Evolutionary conservation across 2,329 filamentous ascomycete genomes (phyloP).

Genomic region (Ophiosphaerella korrae): DNA sequence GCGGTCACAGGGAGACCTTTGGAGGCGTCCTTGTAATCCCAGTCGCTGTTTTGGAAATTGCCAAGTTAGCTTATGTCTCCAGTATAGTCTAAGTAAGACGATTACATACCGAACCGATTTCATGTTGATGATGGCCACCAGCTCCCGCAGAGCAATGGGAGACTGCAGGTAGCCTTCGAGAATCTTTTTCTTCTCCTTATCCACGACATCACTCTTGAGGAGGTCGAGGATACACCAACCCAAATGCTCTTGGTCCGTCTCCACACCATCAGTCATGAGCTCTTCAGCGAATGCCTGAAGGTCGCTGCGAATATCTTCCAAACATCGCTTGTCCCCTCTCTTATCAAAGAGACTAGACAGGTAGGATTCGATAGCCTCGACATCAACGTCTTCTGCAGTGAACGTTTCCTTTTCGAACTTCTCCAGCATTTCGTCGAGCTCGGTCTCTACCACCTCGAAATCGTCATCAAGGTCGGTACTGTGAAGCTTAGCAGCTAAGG

Average conservation of each 20-base stretch:
- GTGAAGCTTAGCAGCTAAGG: conserved; percentile 13
- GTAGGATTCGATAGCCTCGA: conserved; percentile 24
- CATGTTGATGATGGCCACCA: conserved; percentile 29
- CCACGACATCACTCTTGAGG: conserved; percentile 55
- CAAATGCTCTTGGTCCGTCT: conserved; percentile 52
- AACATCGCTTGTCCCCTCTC: not conserved
- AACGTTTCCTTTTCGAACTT: conserved; percentile 35
- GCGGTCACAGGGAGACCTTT: conserved; percentile 30
- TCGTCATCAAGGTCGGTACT: conserved; percentile 38
- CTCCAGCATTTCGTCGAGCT: conserved; percentile 59
- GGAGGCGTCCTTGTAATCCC: conserved; percentile 28
- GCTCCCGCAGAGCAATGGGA: conserved; percentile 25
- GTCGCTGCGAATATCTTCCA: conserved; percentile 15
- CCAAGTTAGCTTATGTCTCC: no score
- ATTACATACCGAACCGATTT: conserved; percentile 18
- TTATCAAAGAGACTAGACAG: conserved; percentile 20
- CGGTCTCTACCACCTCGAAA: conserved; percentile 58
- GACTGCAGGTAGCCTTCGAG: conserved; percentile 35
- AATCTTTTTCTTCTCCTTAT: conserved; percentile 52
- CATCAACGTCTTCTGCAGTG: conserved; percentile 19
- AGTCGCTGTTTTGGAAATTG: conserved; percentile 8
- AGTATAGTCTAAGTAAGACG: no score
- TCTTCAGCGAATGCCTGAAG: conserved; percentile 22
- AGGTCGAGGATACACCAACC: conserved; percentile 56
- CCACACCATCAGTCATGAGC: conserved; percentile 12